Evolutionary conservation across 768 basidiomycete species (phyloP), one percentile per base, ranked within the genome.

Genomic region (Tricholoma sp.): DNA sequence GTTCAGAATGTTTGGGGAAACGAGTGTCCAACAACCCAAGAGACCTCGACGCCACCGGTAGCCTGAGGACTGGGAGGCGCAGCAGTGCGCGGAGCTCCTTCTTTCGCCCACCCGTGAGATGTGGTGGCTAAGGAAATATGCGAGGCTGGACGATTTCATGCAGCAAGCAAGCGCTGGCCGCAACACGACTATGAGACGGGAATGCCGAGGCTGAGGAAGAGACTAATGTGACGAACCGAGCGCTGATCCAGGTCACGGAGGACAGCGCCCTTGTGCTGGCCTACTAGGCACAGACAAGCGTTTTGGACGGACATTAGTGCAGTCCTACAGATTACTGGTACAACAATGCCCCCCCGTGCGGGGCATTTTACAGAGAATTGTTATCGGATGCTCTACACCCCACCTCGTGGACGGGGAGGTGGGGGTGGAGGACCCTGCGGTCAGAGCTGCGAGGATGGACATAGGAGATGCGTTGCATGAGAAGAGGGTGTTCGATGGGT

Each of bases 241-340:
- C 77, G 47, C 52, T 75, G 29, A 67, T 76, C 63, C 71, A 76
- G 60, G 66, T 73, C 63, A 68, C 71, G n/a, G 77, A 79, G 47
- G 71, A 77, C 47, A 66, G 69, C 29, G 79, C 81, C 46, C 71
- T 90, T 47, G 86, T 89, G 1, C 71, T 90, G 53, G 75, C 78
- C 11, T 87, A 88, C 61, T 90, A 87, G 86, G 86, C 86, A 5
- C 76, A 89, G 32, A 78, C 75, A 19, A 72, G 88, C 47, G 84
- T 91, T 50, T 69, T 91, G 18, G 88, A 91, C 55, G 89, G 89
- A 2, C 79, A 83, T 62, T 91, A 89, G 89, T 69, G 84, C 43
- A 85, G 80, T 51, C 89, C 89, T 9, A 85, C 83, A 0, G 89
- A 91, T 66, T 76, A 82, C 47, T 89, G 80, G 79, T 88, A 83